Conservation (phyloP, 768 basidiomycete genomes). For the Mycena galericulata region DNA sequence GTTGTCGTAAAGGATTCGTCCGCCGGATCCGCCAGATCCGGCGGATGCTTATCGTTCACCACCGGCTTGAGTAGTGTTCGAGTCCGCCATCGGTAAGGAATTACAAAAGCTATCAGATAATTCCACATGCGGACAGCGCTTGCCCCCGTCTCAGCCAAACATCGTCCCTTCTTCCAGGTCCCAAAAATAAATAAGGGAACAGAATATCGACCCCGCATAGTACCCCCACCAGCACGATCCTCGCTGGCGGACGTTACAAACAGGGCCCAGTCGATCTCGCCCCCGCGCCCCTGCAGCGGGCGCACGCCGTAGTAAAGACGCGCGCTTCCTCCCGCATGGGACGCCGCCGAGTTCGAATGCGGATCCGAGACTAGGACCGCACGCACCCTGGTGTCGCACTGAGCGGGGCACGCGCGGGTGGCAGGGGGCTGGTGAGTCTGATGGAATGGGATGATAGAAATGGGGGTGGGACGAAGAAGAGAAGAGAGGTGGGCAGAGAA, state of each 20-base stretch:
- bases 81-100: too few relatives aligned
- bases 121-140: too few relatives aligned
- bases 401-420: slow-evolving; percentile 11
- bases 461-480: background rate
- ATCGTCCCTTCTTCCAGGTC: too few relatives aligned
- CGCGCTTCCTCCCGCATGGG: slow-evolving; percentile 8
- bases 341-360: slow-evolving; percentile 1
- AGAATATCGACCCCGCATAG: slow-evolving; percentile 26
- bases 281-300: slow-evolving; percentile 17
- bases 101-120: too few relatives aligned
- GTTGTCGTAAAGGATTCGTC: too few relatives aligned
- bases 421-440: slow-evolving; percentile 9
- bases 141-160: too few relatives aligned
- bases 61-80: too few relatives aligned
- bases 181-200: background rate
- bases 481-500: background rate
- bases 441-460: too few relatives aligned
- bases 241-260: slow-evolving; percentile 9
- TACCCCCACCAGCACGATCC: slow-evolving; percentile 16
- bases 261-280: slow-evolving; percentile 19
- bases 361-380: slow-evolving; percentile 17
- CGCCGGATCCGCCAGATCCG: too few relatives aligned
- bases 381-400: background rate
- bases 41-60: too few relatives aligned
- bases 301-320: slow-evolving; percentile 25